A percentile compares a stretch with the other conserved stretches of the same genome.
Conservation (phyloP, 2,329 filamentous ascomycete genomes). For the Cladosporium phlei region DNA sequence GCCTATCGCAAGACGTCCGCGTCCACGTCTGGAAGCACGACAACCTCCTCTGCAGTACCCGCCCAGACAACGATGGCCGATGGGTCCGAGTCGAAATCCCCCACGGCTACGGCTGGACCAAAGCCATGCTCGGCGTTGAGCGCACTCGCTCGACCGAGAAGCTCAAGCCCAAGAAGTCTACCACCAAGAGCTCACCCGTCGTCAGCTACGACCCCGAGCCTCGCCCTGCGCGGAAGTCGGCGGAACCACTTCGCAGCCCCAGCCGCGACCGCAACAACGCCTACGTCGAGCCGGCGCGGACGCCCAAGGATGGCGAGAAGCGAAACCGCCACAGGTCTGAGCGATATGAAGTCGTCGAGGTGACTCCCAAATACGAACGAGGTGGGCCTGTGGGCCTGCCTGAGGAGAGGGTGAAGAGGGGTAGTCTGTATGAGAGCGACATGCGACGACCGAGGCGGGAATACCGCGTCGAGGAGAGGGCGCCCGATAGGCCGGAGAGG, state of each 20-base stretch:
- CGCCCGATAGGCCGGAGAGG: constrained; percentile 3
- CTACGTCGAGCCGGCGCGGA: constrained; percentile 17
- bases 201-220: constrained; percentile 36
- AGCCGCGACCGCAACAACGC: constrained; percentile 21
- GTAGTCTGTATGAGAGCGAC: constrained; percentile 11
- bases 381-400: constrained; percentile 6
- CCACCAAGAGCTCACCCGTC: constrained; percentile 30
- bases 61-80: constrained; percentile 33
- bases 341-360: constrained; percentile 17
- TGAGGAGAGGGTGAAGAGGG: constrained; percentile 10
- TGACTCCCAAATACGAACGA: constrained; percentile 3
- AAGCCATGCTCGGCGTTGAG: constrained; percentile 36
- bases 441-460: constrained; percentile 9
- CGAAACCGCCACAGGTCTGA: constrained; percentile 8
- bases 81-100: constrained; percentile 42
- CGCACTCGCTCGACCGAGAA: too few relatives aligned
- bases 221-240: constrained; percentile 33
- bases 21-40: constrained; percentile 2
- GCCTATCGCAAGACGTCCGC: constrained; percentile 18
- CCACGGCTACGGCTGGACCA: constrained; percentile 37
- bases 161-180: too few relatives aligned
- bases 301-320: constrained; percentile 9
- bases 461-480: constrained; percentile 10
- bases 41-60: constrained; percentile 9
- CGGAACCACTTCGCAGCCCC: too few relatives aligned